Evolutionary conservation across 192 early-diverging fungal species (phyloP).

Genomic region (Podila epigama): DNA sequence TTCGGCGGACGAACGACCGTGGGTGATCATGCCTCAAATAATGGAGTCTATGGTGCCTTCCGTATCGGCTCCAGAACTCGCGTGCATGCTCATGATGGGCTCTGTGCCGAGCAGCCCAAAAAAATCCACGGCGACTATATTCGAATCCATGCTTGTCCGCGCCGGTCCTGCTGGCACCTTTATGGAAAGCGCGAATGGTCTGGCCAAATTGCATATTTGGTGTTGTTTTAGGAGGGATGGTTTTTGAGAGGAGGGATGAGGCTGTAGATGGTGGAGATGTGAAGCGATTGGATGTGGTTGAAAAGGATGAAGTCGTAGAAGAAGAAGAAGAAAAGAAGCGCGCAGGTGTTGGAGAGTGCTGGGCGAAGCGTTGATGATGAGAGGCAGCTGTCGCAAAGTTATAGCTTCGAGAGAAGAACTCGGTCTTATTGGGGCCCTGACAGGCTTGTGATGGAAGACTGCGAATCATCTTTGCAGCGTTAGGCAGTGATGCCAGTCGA

Average conservation of each 20-base stretch:
- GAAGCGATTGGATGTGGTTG: not conserved
- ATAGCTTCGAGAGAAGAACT: not conserved
- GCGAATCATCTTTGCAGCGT: slow-evolving; percentile 3
- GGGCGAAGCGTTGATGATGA: no score
- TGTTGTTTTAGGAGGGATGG: not conserved
- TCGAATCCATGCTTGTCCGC: not conserved
- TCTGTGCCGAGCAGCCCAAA: not conserved
- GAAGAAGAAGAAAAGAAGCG: not conserved
- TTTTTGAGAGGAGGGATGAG: not conserved
- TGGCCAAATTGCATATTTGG: not conserved
- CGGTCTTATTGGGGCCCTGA: not conserved
- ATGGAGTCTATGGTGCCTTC: not conserved
- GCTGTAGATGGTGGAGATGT: not conserved
- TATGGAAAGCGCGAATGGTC: not conserved
- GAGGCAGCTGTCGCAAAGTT: no score
- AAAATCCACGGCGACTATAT: not conserved
- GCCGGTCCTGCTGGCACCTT: not conserved
- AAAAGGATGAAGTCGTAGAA: not conserved
- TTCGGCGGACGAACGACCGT: slow-evolving; percentile 18
- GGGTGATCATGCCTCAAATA: slow-evolving; percentile 3
- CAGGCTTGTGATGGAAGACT: not conserved
- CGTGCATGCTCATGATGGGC: not conserved
- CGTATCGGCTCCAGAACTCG: not conserved
- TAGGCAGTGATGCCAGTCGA: slow-evolving; percentile 4
- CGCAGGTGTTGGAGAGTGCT: not conserved